A percentile compares a stretch with the other conserved stretches of the same genome.
Conservation (phyloP, 1,284 basidiomycete species). For the Uromyces viciae-fabae region DNA sequence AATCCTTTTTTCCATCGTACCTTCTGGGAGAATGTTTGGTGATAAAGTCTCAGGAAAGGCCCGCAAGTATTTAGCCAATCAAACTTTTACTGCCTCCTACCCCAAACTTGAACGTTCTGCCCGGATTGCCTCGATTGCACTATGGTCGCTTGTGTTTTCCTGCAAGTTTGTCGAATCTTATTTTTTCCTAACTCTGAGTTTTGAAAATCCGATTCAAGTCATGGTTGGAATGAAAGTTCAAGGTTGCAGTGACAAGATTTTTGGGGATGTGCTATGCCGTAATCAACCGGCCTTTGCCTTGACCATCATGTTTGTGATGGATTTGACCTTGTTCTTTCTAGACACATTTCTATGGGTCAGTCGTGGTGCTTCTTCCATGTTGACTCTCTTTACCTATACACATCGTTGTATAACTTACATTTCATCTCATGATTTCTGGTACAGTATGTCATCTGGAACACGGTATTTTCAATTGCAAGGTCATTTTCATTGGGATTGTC, state of each 20-base stretch:
- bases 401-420: background rate
- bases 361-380: background rate
- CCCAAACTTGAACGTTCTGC: constrained; percentile 64
- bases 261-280: constrained; percentile 72
- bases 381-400: background rate
- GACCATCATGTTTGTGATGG: constrained; percentile 95
- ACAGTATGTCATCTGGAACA: constrained; percentile 77
- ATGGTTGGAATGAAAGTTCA: constrained; percentile 92
- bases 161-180: constrained; percentile 93
- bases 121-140: constrained; percentile 68
- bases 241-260: constrained; percentile 75
- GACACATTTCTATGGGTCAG: constrained; percentile 85
- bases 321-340: constrained; percentile 86
- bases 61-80: constrained; percentile 87
- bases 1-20: constrained; percentile 76
- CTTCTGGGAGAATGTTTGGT: constrained; percentile 89
- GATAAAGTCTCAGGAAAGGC: constrained; percentile 88
- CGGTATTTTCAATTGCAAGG: constrained; percentile 81
- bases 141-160: constrained; percentile 85
- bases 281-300: constrained; percentile 89
- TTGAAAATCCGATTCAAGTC: constrained; percentile 78
- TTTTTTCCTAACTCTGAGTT: constrained; percentile 90
- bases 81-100: constrained; percentile 93
- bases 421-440: background rate
- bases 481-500: constrained; percentile 85